Conservation (phyloP, 345 rosid species). For the Linum tenue region DNA sequence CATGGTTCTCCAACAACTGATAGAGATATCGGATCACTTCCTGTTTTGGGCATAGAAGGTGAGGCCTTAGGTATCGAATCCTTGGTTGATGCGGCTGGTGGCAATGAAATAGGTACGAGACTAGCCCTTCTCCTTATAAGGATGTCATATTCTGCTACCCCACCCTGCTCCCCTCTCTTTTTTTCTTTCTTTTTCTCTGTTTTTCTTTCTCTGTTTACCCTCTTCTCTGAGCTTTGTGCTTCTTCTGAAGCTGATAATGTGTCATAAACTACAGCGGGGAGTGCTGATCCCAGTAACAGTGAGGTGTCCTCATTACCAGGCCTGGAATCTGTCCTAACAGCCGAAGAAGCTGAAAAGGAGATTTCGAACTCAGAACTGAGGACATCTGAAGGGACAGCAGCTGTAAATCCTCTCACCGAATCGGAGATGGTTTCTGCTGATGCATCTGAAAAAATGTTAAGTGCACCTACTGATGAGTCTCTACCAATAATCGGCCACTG, state of each 20-base stretch:
- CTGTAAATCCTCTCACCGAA: conserved; percentile 16
- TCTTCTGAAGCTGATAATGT: conserved; percentile 6
- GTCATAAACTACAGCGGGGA: conserved; percentile 9
- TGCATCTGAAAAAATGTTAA: conserved; percentile 16
- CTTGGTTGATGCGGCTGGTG: conserved; percentile 24
- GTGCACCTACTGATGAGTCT: conserved; percentile 20
- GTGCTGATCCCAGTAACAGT: conserved; percentile 22
- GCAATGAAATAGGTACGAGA: conserved; percentile 33
- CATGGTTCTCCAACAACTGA: conserved; percentile 15
- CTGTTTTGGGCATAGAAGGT: conserved; percentile 17
- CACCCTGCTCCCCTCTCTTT: neutral
- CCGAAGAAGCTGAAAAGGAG: conserved; percentile 18
- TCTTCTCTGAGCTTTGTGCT: conserved; percentile 4
- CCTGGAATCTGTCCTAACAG: conserved; percentile 11
- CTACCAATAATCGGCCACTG: conserved; percentile 18
- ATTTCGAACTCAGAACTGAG: conserved; percentile 12
- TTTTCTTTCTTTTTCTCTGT: neutral
- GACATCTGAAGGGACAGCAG: conserved; percentile 21
- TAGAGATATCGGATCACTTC: conserved; percentile 19
- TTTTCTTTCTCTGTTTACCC: neutral
- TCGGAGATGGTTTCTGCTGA: conserved; percentile 17
- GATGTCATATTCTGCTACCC: neutral
- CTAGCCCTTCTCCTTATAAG: conserved; percentile 6
- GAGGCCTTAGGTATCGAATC: conserved; percentile 25
- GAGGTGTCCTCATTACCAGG: conserved; percentile 14